Evolutionary conservation across 2,329 filamentous ascomycete genomes (phyloP), one percentile per base, ranked within the genome.

Genomic region (Nemania bipapillata): DNA sequence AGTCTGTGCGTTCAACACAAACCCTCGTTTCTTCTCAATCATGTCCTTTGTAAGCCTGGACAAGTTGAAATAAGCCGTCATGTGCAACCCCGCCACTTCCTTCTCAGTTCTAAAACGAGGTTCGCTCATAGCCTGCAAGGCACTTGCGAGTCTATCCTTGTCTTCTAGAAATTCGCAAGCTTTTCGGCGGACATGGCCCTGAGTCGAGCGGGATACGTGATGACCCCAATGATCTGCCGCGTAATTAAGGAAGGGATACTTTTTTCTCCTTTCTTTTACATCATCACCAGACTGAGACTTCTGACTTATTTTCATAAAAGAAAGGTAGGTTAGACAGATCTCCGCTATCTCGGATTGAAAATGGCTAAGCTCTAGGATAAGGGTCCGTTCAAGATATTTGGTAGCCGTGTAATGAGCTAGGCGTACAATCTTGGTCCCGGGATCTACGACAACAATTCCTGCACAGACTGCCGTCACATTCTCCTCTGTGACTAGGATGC

Each of bases 351-450:
- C 32, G 2, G 55, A 59, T 24, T 65, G 63, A 42, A 65, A 65
- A 12, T 30, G 15, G 17, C 20, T 32, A 50, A 35, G 37, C 28
- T 49, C 22, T 15, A 32, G 32, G 12, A 35, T 42, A 22, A 15
- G 22, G 52, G 3, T 56, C 47, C 58, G 4, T 52, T 60, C 49
- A n/a, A 65, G 63, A 56, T 65, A 65, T 30, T 11, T 40, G 6
- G 32, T 30, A 32, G 63, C 63, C 15, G 63, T 65, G 24, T 65
- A 65, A 60, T 65, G 63, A 42, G 63, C 63, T 12, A 65, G 55
- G 15, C 63, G 55, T 24, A 60, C 56, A 47, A 65, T 52, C 49
- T 24, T 65, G 28, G 55, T 65, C 35, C 35, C 49, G 15, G 63
- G 30, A 30, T 65, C 63, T 24, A 55, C 37, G 30, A 65, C 63